phyloP scores from a whole-genome alignment of 2,329 filamentous ascomycete species.

The Periconia sp. region DNA sequence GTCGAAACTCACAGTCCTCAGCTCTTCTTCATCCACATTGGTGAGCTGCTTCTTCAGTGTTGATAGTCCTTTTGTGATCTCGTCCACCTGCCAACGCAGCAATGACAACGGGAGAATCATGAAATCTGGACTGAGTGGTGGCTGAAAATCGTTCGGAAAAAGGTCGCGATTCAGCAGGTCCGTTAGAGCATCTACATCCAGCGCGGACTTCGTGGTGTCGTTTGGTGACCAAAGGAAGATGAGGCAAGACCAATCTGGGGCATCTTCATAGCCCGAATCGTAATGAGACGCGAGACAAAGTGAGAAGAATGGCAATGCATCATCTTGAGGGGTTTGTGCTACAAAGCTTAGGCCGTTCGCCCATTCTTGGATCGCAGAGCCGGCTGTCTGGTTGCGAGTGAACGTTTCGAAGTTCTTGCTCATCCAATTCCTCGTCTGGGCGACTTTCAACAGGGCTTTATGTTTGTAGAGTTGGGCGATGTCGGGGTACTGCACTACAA shows the following conservation, averaged over 20 bases:
- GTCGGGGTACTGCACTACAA: constrained; percentile 3
- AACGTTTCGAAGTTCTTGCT: constrained; percentile 5
- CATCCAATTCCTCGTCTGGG: background rate
- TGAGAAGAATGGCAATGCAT: constrained; percentile 6
- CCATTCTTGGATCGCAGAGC: constrained; percentile 3
- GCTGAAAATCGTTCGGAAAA: constrained; percentile 4
- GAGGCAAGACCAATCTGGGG: constrained; percentile 3
- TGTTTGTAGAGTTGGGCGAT: constrained; percentile 1
- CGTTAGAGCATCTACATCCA: background rate
- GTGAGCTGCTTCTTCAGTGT: background rate
- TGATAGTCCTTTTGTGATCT: constrained; percentile 1
- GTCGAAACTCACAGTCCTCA: background rate
- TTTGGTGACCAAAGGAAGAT: constrained; percentile 3
- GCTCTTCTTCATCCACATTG: constrained; percentile 4
- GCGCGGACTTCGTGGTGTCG: background rate
- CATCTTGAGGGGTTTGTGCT: constrained; percentile 3
- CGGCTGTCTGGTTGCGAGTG: constrained; percentile 2
- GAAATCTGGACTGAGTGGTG: constrained; percentile 4
- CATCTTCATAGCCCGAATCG: constrained; percentile 2
- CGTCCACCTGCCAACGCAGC: constrained; percentile 3
- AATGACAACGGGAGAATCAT: constrained; percentile 4
- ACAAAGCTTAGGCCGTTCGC: constrained; percentile 1
- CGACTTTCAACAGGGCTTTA: constrained; percentile 2
- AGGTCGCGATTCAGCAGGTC: constrained; percentile 1
- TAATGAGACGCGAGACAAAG: constrained; percentile 4